Percentiles rank a stretch among this genome's conserved stretches.
Evolutionary conservation across 2,329 filamentous ascomycete genomes (phyloP).

Genomic region (Thelonectria blattea): DNA sequence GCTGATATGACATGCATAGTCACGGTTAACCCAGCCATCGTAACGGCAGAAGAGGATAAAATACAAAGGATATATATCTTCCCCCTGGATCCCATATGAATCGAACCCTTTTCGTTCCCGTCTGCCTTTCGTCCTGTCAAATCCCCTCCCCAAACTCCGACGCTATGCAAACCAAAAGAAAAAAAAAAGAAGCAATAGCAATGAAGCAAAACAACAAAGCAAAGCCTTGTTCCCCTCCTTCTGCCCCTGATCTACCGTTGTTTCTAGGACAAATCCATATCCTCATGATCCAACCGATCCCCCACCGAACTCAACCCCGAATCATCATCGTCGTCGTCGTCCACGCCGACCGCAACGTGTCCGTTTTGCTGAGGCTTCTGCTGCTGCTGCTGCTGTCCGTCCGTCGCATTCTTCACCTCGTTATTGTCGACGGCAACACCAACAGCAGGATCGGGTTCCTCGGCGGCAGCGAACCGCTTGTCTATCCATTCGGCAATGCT

Average conservation of each 20-base stretch:
- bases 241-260: not conserved
- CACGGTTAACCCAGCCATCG: not conserved
- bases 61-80: not conserved
- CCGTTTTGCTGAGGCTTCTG: slow-evolving; percentile 33
- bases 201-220: not conserved
- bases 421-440: no score
- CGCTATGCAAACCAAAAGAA: slow-evolving; percentile 36
- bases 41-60: slow-evolving; percentile 1
- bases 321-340: slow-evolving; percentile 47
- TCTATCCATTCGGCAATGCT: slow-evolving; percentile 48
- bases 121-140: slow-evolving; percentile 17
- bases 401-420: not conserved
- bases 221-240: not conserved
- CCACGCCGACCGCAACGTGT: not conserved
- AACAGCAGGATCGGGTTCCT: not conserved
- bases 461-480: slow-evolving; percentile 32
- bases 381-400: slow-evolving; percentile 10
- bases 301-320: slow-evolving; percentile 64
- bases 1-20: not conserved
- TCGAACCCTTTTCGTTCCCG: slow-evolving; percentile 1
- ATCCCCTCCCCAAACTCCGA: slow-evolving; percentile 34
- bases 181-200: slow-evolving; percentile 9
- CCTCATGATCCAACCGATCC: slow-evolving; percentile 52
- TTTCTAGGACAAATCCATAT: slow-evolving; percentile 53
- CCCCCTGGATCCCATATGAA: not conserved